Conservation (phyloP, 768 basidiomycete genomes). For the Xerocomellus amylosporus region DNA sequence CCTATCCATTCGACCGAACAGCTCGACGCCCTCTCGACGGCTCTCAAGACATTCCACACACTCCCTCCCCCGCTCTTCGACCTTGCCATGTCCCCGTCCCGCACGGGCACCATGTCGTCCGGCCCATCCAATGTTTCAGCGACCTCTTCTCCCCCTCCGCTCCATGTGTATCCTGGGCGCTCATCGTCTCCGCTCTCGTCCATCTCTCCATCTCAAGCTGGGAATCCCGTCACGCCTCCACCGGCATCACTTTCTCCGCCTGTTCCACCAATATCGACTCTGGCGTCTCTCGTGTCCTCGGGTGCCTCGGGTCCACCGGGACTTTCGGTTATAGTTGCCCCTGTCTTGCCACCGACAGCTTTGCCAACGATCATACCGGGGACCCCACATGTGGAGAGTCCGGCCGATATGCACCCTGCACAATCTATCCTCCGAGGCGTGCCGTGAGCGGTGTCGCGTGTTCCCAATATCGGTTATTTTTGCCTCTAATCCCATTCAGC, state of each 20-base stretch:
- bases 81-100: slow-evolving; percentile 25
- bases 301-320: not conserved
- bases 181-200: slow-evolving; percentile 4
- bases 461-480: not conserved
- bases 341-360: slow-evolving; percentile 7
- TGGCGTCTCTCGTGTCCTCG: slow-evolving; percentile 2
- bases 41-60: slow-evolving; percentile 44
- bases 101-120: slow-evolving; percentile 33
- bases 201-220: slow-evolving; percentile 9
- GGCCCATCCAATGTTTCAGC: slow-evolving; percentile 22
- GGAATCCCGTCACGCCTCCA: not conserved
- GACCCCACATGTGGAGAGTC: slow-evolving; percentile 32
- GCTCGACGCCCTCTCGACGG: slow-evolving; percentile 32
- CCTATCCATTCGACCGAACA: not conserved
- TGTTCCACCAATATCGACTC: slow-evolving; percentile 22
- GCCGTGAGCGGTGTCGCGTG: not conserved
- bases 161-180: not conserved
- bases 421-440: slow-evolving; percentile 10
- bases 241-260: slow-evolving; percentile 10
- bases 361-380: slow-evolving; percentile 22
- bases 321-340: slow-evolving; percentile 3
- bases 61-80: slow-evolving; percentile 42
- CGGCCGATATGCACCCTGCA: slow-evolving; percentile 22
- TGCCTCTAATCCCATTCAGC: not conserved
- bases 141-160: slow-evolving; percentile 10